Percentiles rank a stretch among this genome's conserved stretches.
These are phyloP conservation scores for Zasmidium cellare DNA, from an alignment of 2,329 filamentous ascomycete species.

Conservation along the genomic window DNA sequence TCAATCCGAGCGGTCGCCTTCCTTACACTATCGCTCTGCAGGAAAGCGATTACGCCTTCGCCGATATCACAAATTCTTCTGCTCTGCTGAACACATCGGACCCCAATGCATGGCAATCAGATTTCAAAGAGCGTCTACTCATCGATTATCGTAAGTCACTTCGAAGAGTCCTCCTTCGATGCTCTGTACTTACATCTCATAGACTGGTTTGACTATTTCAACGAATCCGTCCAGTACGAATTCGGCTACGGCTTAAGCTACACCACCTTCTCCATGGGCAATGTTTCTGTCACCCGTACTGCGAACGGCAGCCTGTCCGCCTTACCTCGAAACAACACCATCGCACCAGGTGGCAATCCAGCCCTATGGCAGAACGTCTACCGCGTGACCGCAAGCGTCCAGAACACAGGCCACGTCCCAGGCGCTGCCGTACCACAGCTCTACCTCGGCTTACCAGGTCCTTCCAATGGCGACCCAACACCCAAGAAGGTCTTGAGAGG, in stretches of 20 bases:
- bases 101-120: constrained; percentile 46
- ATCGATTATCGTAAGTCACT: constrained; percentile 51
- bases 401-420: constrained; percentile 60
- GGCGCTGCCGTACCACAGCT: constrained; percentile 60
- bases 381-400: constrained; percentile 52
- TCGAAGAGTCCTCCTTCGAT: not conserved
- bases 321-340: constrained; percentile 54
- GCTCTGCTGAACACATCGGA: constrained; percentile 35
- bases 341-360: constrained; percentile 60
- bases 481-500: constrained; percentile 48
- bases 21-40: constrained; percentile 82
- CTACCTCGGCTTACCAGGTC: constrained; percentile 51
- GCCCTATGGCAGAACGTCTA: constrained; percentile 61
- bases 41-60: constrained; percentile 42
- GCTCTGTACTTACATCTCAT: not conserved
- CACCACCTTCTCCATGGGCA: constrained; percentile 26
- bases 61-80: constrained; percentile 39
- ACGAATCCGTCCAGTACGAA: constrained; percentile 31
- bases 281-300: constrained; percentile 13
- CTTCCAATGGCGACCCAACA: constrained; percentile 41
- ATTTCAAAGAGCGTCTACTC: constrained; percentile 54
- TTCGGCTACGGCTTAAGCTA: constrained; percentile 31
- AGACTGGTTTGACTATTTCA: constrained; percentile 47
- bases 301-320: constrained; percentile 42
- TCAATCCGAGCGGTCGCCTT: constrained; percentile 74